Evolutionary conservation across 495 filamentous ascomycete species (phyloP).

Genomic region (Stereocaulon alpinum): DNA sequence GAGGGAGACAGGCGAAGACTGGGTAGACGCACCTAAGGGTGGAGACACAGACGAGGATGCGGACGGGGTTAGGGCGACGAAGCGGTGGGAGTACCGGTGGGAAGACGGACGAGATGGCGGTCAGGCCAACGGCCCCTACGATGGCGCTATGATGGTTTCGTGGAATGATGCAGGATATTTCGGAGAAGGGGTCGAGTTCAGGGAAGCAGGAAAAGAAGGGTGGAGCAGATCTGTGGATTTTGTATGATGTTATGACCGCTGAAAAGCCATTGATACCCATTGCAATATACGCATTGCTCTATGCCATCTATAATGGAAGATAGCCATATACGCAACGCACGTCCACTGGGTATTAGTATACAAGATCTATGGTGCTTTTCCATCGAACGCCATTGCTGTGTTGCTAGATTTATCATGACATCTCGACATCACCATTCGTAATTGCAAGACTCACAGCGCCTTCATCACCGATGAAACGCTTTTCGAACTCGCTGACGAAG

Average conservation of each 20-base stretch:
- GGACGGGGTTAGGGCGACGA: slow-evolving; percentile 25
- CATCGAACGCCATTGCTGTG: slow-evolving; percentile 14
- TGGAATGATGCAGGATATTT: slow-evolving; percentile 93
- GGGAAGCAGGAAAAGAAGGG: slow-evolving; percentile 33
- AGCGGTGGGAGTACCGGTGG: slow-evolving; percentile 89
- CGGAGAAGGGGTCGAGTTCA: slow-evolving; percentile 85
- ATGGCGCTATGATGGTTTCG: slow-evolving; percentile 68
- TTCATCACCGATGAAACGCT: slow-evolving; percentile 81
- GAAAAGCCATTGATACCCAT: background rate
- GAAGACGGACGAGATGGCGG: slow-evolving; percentile 76
- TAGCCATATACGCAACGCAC: background rate
- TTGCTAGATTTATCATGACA: slow-evolving; percentile 33
- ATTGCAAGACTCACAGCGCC: slow-evolving; percentile 63
- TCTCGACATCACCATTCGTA: slow-evolving; percentile 74
- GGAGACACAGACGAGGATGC: slow-evolving; percentile 21
- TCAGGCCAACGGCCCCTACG: slow-evolving; percentile 75
- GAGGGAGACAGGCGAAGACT: slow-evolving; percentile 81
- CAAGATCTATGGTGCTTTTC: slow-evolving; percentile 15
- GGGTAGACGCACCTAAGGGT: slow-evolving; percentile 53
- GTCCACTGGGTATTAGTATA: slow-evolving; percentile 13
- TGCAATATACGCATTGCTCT: background rate
- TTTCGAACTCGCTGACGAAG: slow-evolving; percentile 83
- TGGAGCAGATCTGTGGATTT: slow-evolving; percentile 59
- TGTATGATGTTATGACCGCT: slow-evolving; percentile 33
- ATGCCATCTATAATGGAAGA: background rate